Evolutionary conservation across 805 yeast species (phyloP).

Genomic region (Pichia scutulata): DNA sequence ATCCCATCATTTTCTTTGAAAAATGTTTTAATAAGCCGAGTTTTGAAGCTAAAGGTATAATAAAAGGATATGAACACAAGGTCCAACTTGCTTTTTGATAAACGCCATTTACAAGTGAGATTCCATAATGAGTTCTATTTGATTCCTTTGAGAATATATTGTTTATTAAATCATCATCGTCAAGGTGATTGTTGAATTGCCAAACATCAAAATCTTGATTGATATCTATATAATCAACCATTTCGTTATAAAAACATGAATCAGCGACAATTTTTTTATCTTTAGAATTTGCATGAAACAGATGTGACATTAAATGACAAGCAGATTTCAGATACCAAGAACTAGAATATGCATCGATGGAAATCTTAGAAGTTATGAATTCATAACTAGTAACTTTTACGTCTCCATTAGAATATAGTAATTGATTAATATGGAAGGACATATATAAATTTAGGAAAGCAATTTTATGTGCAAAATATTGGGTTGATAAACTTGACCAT

Average conservation of each 20-base stretch:
- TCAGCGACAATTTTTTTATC: constrained; percentile 25
- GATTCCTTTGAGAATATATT: constrained; percentile 37
- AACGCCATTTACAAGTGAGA: constrained; percentile 19
- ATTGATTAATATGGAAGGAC: constrained; percentile 62
- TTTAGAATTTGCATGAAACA: constrained; percentile 45
- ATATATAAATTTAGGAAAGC: constrained; percentile 69
- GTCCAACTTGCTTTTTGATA: constrained; percentile 32
- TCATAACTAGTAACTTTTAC: neutral
- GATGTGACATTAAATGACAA: constrained; percentile 46
- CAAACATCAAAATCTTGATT: constrained; percentile 78
- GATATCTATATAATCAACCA: constrained; percentile 73
- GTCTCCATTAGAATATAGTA: constrained; percentile 25
- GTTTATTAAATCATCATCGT: constrained; percentile 28
- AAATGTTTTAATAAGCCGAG: constrained; percentile 76
- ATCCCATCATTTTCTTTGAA: constrained; percentile 72
- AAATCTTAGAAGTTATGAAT: constrained; percentile 30
- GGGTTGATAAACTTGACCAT: constrained; percentile 40
- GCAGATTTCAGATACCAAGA: constrained; percentile 80
- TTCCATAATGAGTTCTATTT: constrained; percentile 29
- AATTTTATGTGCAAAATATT: constrained; percentile 44
- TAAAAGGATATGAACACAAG: constrained; percentile 79
- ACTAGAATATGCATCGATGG: constrained; percentile 55
- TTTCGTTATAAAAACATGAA: constrained; percentile 63
- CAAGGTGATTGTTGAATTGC: constrained; percentile 41
- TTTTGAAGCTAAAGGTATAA: constrained; percentile 75